These are phyloP conservation scores for Coemansia sp. DNA, from an alignment of 192 early-diverging fungal species.

Conservation along the genomic window DNA sequence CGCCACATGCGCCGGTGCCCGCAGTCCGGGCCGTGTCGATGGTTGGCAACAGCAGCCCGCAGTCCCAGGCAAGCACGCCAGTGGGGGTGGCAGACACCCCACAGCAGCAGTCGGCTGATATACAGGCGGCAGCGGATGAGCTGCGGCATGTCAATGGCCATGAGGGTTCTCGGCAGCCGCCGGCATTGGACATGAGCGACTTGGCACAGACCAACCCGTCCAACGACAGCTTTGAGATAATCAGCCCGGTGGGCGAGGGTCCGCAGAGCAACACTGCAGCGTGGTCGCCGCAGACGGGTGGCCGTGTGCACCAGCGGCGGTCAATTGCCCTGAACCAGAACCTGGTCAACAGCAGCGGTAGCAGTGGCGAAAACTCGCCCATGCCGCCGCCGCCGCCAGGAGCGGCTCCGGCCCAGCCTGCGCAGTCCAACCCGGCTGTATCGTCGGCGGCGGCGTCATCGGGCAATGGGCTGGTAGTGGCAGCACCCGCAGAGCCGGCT, in stretches of 20 bases:
- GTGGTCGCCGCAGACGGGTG: conserved; percentile 14
- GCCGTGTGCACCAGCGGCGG: conserved; percentile 19
- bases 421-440: neutral
- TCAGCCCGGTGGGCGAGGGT: conserved; percentile 17
- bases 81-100: too few relatives aligned
- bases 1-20: neutral
- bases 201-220: conserved; percentile 10
- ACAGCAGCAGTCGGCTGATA: too few relatives aligned
- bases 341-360: conserved; percentile 2
- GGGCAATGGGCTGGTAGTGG: neutral
- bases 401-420: neutral
- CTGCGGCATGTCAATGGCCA: too few relatives aligned
- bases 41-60: too few relatives aligned
- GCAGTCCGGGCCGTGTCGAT: conserved; percentile 21
- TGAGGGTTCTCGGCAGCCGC: neutral
- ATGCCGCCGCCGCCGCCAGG: neutral
- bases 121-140: too few relatives aligned
- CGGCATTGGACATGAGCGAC: neutral
- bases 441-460: conserved; percentile 1
- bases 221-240: conserved; percentile 31
- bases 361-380: conserved; percentile 5
- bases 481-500: neutral
- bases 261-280: neutral
- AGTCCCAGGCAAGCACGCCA: too few relatives aligned
- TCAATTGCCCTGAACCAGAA: conserved; percentile 36